Percentiles rank a stretch among this genome's conserved stretches.
Evolutionary conservation across 352 stramenopile genomes (phyloP).

Genomic region (Poterioochromonas sp.): DNA sequence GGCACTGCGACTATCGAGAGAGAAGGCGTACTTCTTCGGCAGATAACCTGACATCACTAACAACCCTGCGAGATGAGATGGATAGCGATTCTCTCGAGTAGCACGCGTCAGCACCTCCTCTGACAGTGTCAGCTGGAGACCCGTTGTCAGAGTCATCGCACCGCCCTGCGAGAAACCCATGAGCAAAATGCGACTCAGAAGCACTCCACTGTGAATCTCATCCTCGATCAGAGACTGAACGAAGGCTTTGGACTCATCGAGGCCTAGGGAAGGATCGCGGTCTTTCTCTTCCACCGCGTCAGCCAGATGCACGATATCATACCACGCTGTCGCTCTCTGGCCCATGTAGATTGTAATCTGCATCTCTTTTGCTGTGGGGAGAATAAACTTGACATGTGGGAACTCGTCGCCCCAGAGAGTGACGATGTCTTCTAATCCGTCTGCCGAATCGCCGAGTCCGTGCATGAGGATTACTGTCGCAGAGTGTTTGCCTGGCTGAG

Average conservation of each 20-base stretch:
- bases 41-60: slow-evolving; percentile 7
- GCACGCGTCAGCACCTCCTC: no score
- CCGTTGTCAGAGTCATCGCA: background rate
- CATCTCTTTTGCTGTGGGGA: background rate
- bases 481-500: background rate
- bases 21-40: background rate
- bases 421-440: background rate
- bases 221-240: background rate
- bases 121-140: no score
- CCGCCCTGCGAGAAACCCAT: slow-evolving; percentile 25
- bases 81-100: no score
- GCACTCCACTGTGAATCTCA: background rate
- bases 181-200: background rate
- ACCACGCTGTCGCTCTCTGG: background rate
- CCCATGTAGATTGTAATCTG: background rate
- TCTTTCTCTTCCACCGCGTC: no score
- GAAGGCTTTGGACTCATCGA: background rate
- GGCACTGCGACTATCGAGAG: no score
- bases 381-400: slow-evolving; percentile 3
- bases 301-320: background rate
- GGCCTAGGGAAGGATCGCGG: background rate
- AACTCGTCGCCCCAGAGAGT: background rate
- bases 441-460: slow-evolving; percentile 18
- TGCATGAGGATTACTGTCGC: slow-evolving; percentile 22
- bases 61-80: background rate